Percentiles rank a stretch among this genome's conserved stretches.
Conservation (phyloP, 2,329 filamentous ascomycete species). For the Diplodia corticola region DNA sequence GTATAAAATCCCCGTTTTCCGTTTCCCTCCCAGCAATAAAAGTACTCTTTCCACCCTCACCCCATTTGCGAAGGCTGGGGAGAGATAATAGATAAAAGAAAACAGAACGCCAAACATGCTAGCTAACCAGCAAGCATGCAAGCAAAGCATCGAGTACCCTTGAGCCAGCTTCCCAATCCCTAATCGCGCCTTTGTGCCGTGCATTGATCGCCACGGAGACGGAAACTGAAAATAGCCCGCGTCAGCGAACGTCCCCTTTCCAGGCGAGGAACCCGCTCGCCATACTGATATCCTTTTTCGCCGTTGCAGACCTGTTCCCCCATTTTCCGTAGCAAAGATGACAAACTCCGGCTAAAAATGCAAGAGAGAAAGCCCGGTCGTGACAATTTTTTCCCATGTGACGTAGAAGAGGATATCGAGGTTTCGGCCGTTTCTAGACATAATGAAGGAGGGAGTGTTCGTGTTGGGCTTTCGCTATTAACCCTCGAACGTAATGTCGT, state of each 20-base stretch:
- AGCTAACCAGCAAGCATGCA: background rate
- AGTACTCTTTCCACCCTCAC: background rate
- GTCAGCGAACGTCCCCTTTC: background rate
- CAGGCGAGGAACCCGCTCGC: background rate
- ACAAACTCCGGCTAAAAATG: conserved; percentile 6
- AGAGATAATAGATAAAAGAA: background rate
- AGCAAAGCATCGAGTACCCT: background rate
- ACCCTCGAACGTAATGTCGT: background rate
- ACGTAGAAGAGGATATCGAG: conserved; percentile 2
- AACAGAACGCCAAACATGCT: background rate
- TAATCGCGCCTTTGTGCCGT: background rate
- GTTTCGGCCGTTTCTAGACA: conserved; percentile 12
- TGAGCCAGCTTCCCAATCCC: background rate
- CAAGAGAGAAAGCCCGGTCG: background rate
- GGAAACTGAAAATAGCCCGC: background rate
- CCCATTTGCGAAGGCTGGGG: background rate
- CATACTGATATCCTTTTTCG: background rate
- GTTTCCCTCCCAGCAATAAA: background rate
- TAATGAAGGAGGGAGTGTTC: background rate
- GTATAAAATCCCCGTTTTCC: background rate
- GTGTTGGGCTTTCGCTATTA: background rate
- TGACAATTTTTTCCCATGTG: background rate
- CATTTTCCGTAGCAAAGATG: background rate
- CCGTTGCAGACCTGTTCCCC: background rate
- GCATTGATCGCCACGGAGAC: background rate